Conservation (phyloP, 192 early-diverging fungal species). For the Dissophora ornata region DNA sequence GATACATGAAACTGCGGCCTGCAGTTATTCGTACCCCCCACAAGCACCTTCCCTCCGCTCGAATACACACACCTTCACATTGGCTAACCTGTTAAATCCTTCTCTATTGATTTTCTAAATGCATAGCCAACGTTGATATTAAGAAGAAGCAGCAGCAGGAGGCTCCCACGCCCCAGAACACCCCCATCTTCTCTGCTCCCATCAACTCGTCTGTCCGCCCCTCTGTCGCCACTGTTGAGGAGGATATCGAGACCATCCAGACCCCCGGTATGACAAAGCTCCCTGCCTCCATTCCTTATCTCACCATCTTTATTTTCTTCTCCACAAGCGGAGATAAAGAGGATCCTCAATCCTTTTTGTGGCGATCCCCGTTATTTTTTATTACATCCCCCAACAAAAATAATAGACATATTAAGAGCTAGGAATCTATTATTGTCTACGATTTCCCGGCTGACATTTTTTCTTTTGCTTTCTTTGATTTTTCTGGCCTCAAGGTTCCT, state of each 20-base stretch:
- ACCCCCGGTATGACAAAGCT: constrained; percentile 37
- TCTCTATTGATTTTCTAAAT: background rate
- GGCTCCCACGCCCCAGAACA: constrained; percentile 69
- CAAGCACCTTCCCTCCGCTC: no score
- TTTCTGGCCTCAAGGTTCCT: background rate
- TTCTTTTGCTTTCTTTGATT: background rate
- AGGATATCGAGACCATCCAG: constrained; percentile 62
- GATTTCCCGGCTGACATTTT: background rate
- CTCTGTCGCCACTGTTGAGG: constrained; percentile 58
- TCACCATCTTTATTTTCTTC: constrained; percentile 1
- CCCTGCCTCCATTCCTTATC: background rate
- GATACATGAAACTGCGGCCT: no score
- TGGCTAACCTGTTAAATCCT: background rate
- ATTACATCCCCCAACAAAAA: constrained; percentile 4
- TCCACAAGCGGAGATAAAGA: no score
- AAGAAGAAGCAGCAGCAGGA: constrained; percentile 64
- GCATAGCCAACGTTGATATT: constrained; percentile 61
- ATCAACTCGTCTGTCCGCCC: constrained; percentile 62
- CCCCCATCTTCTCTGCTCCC: constrained; percentile 65
- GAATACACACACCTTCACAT: no score
- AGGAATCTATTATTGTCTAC: constrained; percentile 2
- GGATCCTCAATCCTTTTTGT: no score
- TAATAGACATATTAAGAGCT: background rate
- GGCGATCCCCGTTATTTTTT: background rate
- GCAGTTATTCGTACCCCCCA: no score